These are phyloP conservation scores for Cyclotella atomus DNA, from an alignment of 108 stramenopile genomes.

Conservation along the genomic window DNA sequence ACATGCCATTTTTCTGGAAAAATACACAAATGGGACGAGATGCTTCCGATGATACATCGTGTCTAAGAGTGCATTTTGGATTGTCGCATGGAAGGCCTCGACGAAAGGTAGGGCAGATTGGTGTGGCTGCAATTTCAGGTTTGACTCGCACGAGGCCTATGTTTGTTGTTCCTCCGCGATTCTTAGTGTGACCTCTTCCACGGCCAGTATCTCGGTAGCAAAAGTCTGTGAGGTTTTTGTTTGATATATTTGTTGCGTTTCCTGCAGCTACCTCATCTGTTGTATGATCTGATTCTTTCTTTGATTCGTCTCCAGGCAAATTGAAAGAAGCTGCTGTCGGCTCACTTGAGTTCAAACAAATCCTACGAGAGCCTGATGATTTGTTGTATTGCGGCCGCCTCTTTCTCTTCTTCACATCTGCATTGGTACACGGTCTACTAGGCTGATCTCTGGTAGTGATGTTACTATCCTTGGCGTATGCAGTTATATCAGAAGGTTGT, in stretches of 20 bases:
- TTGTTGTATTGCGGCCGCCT: not conserved
- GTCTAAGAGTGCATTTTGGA: conserved; percentile 65
- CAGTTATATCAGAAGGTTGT: too few species aligned
- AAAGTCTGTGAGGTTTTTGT: conserved; percentile 63
- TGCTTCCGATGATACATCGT: conserved; percentile 75
- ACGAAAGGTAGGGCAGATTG: conserved; percentile 69
- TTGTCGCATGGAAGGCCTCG: conserved; percentile 72
- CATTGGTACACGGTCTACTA: not conserved
- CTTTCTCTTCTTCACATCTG: not conserved
- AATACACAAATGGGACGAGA: conserved; percentile 78
- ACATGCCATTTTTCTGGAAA: conserved; percentile 80
- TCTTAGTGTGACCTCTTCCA: conserved; percentile 19
- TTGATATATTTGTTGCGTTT: not conserved
- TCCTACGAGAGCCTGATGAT: not conserved
- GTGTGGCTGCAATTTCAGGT: conserved; percentile 48
- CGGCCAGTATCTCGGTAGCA: conserved; percentile 59
- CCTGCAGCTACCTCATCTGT: not conserved
- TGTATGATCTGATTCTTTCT: not conserved
- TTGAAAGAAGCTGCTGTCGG: not conserved
- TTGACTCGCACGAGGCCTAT: conserved; percentile 74
- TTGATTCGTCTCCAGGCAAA: not conserved
- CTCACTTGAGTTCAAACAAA: not conserved
- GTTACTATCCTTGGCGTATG: too few species aligned
- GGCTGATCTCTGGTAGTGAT: too few species aligned
- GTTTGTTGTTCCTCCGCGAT: conserved; percentile 18